phyloP scores from a whole-genome alignment of 2,329 filamentous ascomycete species.

The Fusarium incarnatum region DNA sequence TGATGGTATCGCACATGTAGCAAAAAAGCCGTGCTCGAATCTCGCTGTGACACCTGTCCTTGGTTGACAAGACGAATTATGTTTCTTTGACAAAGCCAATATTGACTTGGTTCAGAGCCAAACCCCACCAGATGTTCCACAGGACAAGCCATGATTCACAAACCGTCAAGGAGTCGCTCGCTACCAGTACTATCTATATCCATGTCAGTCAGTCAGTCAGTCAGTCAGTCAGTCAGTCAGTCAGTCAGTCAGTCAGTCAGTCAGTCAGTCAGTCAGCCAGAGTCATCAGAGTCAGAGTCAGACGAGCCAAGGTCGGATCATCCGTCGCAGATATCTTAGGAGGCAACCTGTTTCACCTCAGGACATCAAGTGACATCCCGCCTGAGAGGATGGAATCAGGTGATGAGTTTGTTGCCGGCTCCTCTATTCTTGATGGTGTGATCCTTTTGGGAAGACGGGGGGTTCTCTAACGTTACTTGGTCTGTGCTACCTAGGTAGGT shows the following conservation, averaged over 20 bases:
- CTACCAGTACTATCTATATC: neutral
- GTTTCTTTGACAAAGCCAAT: slow-evolving; percentile 1
- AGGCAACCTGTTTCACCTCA: slow-evolving; percentile 38
- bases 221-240: neutral
- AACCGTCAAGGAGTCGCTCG: neutral
- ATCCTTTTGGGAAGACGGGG: slow-evolving; percentile 11
- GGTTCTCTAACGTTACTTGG: slow-evolving; percentile 23
- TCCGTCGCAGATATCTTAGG: slow-evolving; percentile 25
- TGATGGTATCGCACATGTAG: neutral
- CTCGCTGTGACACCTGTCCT: slow-evolving; percentile 9
- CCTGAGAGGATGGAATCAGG: slow-evolving; percentile 31
- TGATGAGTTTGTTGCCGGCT: slow-evolving; percentile 26
- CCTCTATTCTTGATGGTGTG: slow-evolving; percentile 16
- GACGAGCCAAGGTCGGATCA: slow-evolving; percentile 23
- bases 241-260: slow-evolving; percentile 4
- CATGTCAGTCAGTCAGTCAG: slow-evolving; percentile 4
- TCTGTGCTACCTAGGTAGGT: slow-evolving; percentile 23
- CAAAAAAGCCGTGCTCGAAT: slow-evolving; percentile 4
- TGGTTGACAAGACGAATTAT: neutral
- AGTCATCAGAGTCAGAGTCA: slow-evolving; percentile 9
- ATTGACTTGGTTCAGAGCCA: neutral
- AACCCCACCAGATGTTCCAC: neutral
- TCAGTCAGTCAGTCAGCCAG: neutral
- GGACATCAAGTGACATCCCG: slow-evolving; percentile 35
- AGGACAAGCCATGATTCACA: slow-evolving; percentile 11